Evolutionary conservation across 805 yeast species (phyloP), one percentile per base, ranked within the genome.

Genomic region (Cyberlindnera mycetangii): DNA sequence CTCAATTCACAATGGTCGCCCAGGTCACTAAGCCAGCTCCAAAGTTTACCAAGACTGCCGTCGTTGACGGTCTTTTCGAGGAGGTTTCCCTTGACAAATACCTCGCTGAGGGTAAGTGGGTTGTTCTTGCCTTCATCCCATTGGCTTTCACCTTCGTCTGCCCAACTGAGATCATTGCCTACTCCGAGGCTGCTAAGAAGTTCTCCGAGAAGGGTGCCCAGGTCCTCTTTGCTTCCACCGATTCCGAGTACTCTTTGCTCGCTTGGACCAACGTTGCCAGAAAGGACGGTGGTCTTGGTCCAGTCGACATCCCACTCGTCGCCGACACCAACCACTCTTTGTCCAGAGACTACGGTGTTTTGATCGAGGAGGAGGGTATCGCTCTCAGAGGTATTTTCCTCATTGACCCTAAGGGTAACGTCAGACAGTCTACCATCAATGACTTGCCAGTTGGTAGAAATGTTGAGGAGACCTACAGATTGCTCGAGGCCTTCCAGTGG

Each of bases 401-500:
- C 74, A 93, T 93, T 64, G 98, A 93, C 78, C 98, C 98, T 69
- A 79, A 84, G 72, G 97, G 97, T 63, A 70, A 70, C 61, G 80
- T 93, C 63, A 89, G 98, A 85, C 99, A 93, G 78, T 78, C 85
- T 75, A 92, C 98, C 74, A 78, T 93, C 79, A 93, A 93, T 80
- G 98, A 93, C 73, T 85, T 92, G 70, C 97, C 99, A 70, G 99
- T 93, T 59, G 99, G 99, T 71, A 89, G 99, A 81, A 85, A 87
- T 65, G 99, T 93, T 59, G 97, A 90, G 57, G 99, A 93, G 81
- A 85, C 97, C 57, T 78, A 89, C 67, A 90, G 99, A 84, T 81
- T 93, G 67, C 80, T 93, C 54, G 98, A 93, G 70, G 99, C 97
- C 60, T 93, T 93, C 96, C 96, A 92, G 78, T 93, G 95, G 90